phyloP scores from a whole-genome alignment of 108 stramenopile genomes.

The Conticribra guillardii region DNA sequence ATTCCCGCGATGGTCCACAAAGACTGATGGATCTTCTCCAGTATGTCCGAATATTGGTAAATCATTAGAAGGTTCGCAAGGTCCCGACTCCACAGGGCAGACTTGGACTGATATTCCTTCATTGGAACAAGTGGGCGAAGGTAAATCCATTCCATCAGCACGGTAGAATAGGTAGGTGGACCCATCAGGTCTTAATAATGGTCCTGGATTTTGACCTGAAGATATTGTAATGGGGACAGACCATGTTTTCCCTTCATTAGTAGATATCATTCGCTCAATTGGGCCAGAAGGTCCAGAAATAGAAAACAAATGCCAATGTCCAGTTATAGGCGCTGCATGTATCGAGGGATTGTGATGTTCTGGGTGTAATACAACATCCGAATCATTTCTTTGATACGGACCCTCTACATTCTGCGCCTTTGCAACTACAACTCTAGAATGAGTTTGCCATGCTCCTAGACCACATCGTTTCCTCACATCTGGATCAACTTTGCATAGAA shows the following conservation, averaged over 20 bases:
- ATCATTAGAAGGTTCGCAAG: constrained; percentile 15
- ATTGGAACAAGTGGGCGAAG: constrained; percentile 32
- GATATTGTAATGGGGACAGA: constrained; percentile 26
- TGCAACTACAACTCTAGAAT: constrained; percentile 32
- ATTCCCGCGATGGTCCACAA: constrained; percentile 42
- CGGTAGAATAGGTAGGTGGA: constrained; percentile 38
- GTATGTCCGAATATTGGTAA: constrained; percentile 35
- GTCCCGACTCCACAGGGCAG: constrained; percentile 18
- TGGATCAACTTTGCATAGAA: constrained; percentile 25
- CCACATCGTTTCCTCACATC: constrained; percentile 28
- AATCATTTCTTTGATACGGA: constrained; percentile 19
- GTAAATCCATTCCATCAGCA: constrained; percentile 34
- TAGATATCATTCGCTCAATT: constrained; percentile 35
- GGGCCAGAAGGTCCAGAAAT: constrained; percentile 33
- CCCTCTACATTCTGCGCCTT: constrained; percentile 25
- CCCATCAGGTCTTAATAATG: constrained; percentile 26
- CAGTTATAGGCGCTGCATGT: constrained; percentile 33
- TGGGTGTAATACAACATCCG: constrained; percentile 18
- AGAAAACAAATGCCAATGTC: constrained; percentile 37
- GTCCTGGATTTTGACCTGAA: constrained; percentile 44
- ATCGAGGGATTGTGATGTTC: constrained; percentile 49
- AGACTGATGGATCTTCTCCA: constrained; percentile 46
- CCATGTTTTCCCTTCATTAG: constrained; percentile 37
- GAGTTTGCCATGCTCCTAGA: constrained; percentile 28
- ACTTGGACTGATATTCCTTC: constrained; percentile 33